Evolutionary conservation across 2,329 filamentous ascomycete species (phyloP).

Genomic region (Phaeoacremonium minimum): DNA sequence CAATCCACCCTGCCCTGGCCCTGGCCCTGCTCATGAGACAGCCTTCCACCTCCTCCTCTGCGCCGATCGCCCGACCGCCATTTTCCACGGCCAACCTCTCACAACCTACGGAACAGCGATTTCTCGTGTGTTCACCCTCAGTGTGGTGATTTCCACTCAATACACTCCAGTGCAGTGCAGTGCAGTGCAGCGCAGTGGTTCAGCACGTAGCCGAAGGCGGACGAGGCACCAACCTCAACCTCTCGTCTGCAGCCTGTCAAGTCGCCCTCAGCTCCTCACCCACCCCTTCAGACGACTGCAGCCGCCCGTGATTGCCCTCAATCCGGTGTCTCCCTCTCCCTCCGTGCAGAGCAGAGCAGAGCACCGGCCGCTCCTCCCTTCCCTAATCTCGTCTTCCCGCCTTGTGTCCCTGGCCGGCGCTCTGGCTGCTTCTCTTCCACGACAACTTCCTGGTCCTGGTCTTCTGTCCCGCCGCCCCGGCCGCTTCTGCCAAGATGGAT

Average conservation of each 20-base stretch:
- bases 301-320: background rate
- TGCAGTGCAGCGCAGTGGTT: too few relatives aligned
- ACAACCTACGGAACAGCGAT: too few relatives aligned
- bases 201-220: too few relatives aligned
- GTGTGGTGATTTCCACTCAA: too few relatives aligned
- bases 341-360: background rate
- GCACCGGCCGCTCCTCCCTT: background rate
- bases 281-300: background rate
- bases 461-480: background rate
- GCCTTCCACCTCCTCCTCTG: background rate
- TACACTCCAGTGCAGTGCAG: too few relatives aligned
- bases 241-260: too few relatives aligned
- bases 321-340: background rate
- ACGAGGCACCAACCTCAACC: too few relatives aligned
- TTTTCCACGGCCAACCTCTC: background rate
- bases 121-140: too few relatives aligned
- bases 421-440: too few relatives aligned
- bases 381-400: background rate
- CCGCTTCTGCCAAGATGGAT: constrained; percentile 4
- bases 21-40: background rate
- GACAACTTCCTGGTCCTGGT: too few relatives aligned
- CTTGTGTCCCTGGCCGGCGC: background rate
- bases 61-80: background rate
- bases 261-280: background rate
- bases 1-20: background rate